Evolutionary conservation across 441 rosid species (phyloP).

Genomic region (Macaranga tanarius): DNA sequence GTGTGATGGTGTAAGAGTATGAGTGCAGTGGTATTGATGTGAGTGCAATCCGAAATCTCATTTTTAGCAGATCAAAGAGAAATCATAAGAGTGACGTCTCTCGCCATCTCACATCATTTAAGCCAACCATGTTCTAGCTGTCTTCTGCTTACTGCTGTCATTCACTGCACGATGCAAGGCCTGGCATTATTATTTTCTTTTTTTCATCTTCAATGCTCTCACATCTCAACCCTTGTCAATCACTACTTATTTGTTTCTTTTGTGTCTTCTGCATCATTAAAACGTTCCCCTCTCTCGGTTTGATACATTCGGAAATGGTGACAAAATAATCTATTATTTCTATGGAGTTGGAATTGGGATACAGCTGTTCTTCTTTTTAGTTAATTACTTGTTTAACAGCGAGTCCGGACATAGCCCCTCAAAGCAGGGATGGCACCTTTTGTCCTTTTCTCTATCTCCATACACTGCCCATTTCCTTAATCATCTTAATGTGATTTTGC

Average conservation of each 20-base stretch:
- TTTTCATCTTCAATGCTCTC: not conserved
- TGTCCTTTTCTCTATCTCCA: not conserved
- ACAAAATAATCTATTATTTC: too few species aligned
- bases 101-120: not conserved
- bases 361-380: too few species aligned
- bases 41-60: too few species aligned
- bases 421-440: not conserved
- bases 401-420: not conserved
- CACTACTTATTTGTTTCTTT: too few species aligned
- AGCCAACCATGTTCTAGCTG: slow-evolving; percentile 16
- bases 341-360: too few species aligned
- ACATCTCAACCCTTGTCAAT: too few species aligned
- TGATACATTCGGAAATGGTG: too few species aligned
- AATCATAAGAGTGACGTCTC: not conserved
- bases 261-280: too few species aligned
- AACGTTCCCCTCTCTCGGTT: not conserved
- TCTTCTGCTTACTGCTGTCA: slow-evolving; percentile 7
- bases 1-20: too few species aligned
- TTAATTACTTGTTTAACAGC: too few species aligned
- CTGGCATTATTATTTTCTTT: not conserved
- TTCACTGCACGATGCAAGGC: not conserved
- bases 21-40: too few species aligned
- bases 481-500: not conserved
- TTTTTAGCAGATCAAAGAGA: too few species aligned
- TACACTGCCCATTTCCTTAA: not conserved